Base-by-base conservation (phyloP, 768 basidiomycete genomes). In the Suillus brevipes region DNA sequence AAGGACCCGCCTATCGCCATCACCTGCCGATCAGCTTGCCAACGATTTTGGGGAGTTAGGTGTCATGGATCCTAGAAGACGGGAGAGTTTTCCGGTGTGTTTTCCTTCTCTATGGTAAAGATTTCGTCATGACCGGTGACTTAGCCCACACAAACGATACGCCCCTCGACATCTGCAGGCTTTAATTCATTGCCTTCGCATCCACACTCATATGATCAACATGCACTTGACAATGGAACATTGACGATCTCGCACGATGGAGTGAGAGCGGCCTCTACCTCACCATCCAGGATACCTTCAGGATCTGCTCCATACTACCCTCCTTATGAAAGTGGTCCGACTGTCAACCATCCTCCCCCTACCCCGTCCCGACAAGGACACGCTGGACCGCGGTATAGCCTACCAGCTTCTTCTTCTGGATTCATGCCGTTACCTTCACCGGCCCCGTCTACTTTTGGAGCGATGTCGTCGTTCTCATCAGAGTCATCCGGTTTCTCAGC, bases 41-140 rank as follows among this genome's bases (percentile, higher is more conserved):
- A 84, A 83, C 64, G 88, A 89, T 58, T 88, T 93, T 66, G 83
- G 83, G 18, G 89, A 91, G 68, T 80, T 94, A 66, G 83, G 83
- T 10, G 72, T 92, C 23, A 79, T 81, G 58, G 80, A 81, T 66
- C 73, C 75, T 38, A 79, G 79, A 69, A 80, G 85, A 61, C 81
- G 85, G 69, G 87, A 89, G 64, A 91, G 80, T 62, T 83, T 80
- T 70, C 82, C 87, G 37, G 90, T 91, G 65, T 72, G 86, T 81
- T 20, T 37, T 18, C 18, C 53, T 67, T 28, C 31, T 62, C 57
- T 61, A 53, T 56, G 36, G 37, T 66, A 34, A 36, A 40, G 61
- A 7, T 59, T 34, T 73, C 52, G 65, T 70, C 62, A 73, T 55
- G 49, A 37, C 67, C 42, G 66, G 59, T 52, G 65, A 45, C 34